Evolutionary conservation across 352 stramenopile species (phyloP).

Genomic region (Paralagenidium karlingii): DNA sequence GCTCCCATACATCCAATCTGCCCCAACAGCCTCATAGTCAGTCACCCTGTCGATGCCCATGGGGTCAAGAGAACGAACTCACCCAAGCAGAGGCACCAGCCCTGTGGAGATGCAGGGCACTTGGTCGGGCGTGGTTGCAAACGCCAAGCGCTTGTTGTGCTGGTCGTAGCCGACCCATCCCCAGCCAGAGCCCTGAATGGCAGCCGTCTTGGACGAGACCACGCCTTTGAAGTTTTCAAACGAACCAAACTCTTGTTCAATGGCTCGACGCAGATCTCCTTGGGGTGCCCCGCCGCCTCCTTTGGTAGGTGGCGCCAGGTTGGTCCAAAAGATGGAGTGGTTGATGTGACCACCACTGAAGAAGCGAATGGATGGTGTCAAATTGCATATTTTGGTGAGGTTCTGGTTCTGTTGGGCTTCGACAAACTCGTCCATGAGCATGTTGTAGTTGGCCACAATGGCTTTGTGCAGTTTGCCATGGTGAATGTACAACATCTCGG

Average conservation of each 20-base stretch:
- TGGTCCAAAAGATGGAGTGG: slow-evolving; percentile 99
- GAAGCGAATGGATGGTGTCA: slow-evolving; percentile 92
- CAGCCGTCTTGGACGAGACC: slow-evolving; percentile 82
- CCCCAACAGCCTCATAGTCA: slow-evolving; percentile 2
- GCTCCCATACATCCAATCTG: slow-evolving; percentile 97
- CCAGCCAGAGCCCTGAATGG: slow-evolving; percentile 96
- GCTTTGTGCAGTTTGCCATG: slow-evolving; percentile 95
- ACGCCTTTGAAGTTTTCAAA: slow-evolving; percentile 88
- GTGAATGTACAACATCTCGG: slow-evolving; percentile 90
- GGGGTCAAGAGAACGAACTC: slow-evolving; percentile 2
- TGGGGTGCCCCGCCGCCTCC: slow-evolving; percentile 69
- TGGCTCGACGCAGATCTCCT: slow-evolving; percentile 78
- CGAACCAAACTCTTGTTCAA: slow-evolving; percentile 87
- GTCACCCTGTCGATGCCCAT: too few species aligned
- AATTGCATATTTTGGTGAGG: slow-evolving; percentile 83
- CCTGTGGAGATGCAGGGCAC: slow-evolving; percentile 93
- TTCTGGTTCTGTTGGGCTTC: slow-evolving; percentile 79
- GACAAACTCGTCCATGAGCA: slow-evolving; percentile 87
- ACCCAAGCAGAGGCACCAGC: slow-evolving; percentile 91
- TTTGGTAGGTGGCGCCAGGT: slow-evolving; percentile 78
- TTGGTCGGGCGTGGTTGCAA: slow-evolving; percentile 91
- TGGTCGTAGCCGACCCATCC: slow-evolving; percentile 94
- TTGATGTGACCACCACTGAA: slow-evolving; percentile 98
- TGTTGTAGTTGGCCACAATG: slow-evolving; percentile 96
- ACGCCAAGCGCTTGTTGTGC: slow-evolving; percentile 71